A percentile compares a stretch with the other conserved stretches of the same genome.
These are phyloP conservation scores for Chamaecrista fasciculata DNA, from an alignment of 306 rosid genomes.

Conservation along the genomic window DNA sequence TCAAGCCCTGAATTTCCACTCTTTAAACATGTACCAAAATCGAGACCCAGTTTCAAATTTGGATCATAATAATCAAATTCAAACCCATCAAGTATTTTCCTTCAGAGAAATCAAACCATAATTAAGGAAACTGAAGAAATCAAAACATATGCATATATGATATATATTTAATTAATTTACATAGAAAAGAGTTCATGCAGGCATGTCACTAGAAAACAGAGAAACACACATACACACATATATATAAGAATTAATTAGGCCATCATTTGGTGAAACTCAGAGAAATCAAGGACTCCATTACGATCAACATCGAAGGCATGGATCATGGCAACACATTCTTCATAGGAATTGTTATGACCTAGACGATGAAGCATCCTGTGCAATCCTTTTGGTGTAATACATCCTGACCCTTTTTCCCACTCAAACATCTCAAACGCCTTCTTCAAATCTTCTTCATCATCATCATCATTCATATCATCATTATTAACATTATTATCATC, in stretches of 20 bases:
- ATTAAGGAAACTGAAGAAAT: not conserved
- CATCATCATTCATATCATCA: too few species aligned
- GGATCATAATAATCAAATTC: too few species aligned
- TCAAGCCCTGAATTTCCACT: not conserved
- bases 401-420: conserved; percentile 53
- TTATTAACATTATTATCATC: too few species aligned
- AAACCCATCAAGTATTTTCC: too few species aligned
- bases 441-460: conserved; percentile 46
- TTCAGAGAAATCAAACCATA: too few species aligned
- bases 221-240: too few species aligned
- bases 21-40: not conserved
- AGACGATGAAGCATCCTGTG: conserved; percentile 67
- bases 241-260: not conserved
- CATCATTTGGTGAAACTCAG: conserved; percentile 82
- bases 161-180: not conserved
- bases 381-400: conserved; percentile 64
- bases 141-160: too few species aligned
- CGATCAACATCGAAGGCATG: conserved; percentile 59
- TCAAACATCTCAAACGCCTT: conserved; percentile 74
- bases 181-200: not conserved
- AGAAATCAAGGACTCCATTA: conserved; percentile 67
- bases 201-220: too few species aligned
- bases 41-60: too few species aligned
- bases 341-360: conserved; percentile 58
- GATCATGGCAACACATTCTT: conserved; percentile 69